Percentiles rank a stretch among this genome's conserved stretches.
Evolutionary conservation across 2,329 filamentous ascomycete species (phyloP).

Genomic region (Dichotomopilus funicola): DNA sequence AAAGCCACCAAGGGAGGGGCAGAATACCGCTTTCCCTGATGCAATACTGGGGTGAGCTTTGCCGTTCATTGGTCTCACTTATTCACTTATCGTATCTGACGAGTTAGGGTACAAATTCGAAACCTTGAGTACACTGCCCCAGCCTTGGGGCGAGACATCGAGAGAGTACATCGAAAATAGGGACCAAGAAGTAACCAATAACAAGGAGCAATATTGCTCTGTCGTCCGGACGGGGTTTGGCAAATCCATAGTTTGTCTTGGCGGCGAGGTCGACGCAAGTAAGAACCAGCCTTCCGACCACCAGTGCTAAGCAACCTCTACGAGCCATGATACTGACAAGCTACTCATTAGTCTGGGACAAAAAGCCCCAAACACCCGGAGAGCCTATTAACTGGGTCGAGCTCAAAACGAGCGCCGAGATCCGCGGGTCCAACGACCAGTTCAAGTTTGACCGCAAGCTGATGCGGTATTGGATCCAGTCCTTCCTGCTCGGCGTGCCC

Average conservation of each 20-base stretch:
- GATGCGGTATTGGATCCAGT: conserved; percentile 95
- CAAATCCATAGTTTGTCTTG: conserved; percentile 65
- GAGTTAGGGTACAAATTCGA: conserved; percentile 89
- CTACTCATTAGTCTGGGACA: conserved; percentile 63
- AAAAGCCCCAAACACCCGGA: conserved; percentile 59
- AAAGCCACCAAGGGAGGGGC: conserved; percentile 42
- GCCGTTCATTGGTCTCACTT: neutral
- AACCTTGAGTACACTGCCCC: conserved; percentile 68
- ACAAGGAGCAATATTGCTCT: conserved; percentile 92
- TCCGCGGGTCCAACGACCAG: conserved; percentile 60
- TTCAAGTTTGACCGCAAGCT: conserved; percentile 81
- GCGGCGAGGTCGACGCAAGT: conserved; percentile 90
- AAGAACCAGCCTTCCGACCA: conserved; percentile 27
- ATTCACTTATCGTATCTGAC: conserved; percentile 4
- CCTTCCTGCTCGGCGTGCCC: conserved; percentile 85
- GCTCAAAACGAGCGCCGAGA: conserved; percentile 79
- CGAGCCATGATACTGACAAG: neutral
- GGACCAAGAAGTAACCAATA: conserved; percentile 67
- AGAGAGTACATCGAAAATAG: conserved; percentile 75
- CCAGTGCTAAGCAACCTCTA: conserved; percentile 1
- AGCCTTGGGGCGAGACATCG: conserved; percentile 64
- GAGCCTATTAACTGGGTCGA: conserved; percentile 87
- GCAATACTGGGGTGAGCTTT: conserved; percentile 74
- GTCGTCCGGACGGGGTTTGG: conserved; percentile 86
- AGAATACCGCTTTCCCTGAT: conserved; percentile 61